These are phyloP conservation scores for Tolypocladium cylindrosporum DNA, from an alignment of 2,329 filamentous ascomycete species.

Conservation along the genomic window DNA sequence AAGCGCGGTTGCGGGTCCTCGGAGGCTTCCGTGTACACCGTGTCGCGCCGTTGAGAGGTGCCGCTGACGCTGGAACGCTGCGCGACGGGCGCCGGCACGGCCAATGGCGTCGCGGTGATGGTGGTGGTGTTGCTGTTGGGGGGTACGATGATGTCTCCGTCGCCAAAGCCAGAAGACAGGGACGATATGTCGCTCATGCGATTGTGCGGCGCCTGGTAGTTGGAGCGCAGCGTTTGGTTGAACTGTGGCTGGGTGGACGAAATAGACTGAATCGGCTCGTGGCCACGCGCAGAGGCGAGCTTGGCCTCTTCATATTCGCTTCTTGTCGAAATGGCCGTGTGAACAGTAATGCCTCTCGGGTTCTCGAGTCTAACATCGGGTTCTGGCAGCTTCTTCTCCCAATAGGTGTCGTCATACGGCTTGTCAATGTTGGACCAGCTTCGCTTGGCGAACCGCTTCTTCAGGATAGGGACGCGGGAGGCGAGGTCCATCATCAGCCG, in stretches of 20 bases:
- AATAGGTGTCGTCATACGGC: conserved; percentile 11
- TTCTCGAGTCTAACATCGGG: neutral
- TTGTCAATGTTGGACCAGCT: conserved; percentile 23
- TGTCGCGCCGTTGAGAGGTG: conserved; percentile 27
- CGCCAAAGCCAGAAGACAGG: conserved; percentile 54
- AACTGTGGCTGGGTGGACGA: conserved; percentile 6
- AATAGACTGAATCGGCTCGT: conserved; percentile 1
- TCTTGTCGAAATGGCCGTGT: conserved; percentile 4
- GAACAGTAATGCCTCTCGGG: conserved; percentile 4
- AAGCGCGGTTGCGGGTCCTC: conserved; percentile 47
- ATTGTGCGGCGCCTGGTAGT: conserved; percentile 15
- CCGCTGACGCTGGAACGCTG: conserved; percentile 5
- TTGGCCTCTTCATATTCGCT: neutral
- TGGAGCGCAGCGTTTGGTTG: conserved; percentile 5
- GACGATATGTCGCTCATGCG: conserved; percentile 45
- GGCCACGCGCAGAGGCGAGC: neutral
- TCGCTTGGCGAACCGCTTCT: conserved; percentile 19
- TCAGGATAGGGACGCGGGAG: conserved; percentile 23
- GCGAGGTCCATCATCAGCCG: conserved; percentile 8
- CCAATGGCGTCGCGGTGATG: conserved; percentile 2
- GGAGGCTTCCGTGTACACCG: conserved; percentile 41
- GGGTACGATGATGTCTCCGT: conserved; percentile 45
- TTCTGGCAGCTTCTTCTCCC: conserved; percentile 4
- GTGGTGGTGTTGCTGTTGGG: conserved; percentile 10
- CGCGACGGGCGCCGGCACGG: conserved; percentile 2